Base-by-base conservation (phyloP, 805 yeast species). In the Ogataea pilisensis region DNA sequence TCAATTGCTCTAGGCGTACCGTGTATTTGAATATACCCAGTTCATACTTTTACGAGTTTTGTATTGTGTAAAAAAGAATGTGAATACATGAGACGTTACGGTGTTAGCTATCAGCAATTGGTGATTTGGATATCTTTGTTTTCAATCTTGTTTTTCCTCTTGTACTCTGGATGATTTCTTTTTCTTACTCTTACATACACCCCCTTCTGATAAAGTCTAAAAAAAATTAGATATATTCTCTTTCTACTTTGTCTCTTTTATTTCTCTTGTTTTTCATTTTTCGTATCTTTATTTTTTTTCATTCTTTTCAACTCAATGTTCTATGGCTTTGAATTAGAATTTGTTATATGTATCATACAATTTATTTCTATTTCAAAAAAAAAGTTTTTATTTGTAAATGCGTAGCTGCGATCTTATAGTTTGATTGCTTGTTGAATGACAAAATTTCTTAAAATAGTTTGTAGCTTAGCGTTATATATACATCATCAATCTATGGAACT, bases 1-100 rank as follows among this genome's bases (percentile, higher is more conserved):
- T 67, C 72, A 68, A 61, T 65, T 69, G 72, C 76, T 73, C 78
- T 73, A 73, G 79, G 78, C 78, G 77, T 72, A 67, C 76, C 78
- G 78, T 72, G 76, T 67, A 67, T 66, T 55, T 52, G 41, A 51
- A 39, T 49, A 49, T 53, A 50, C 53, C 58, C 56, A 47, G 60
- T 56, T 54, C 58, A 56, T 53, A 46, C 54, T 46, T 35, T 41
- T 37, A 34, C 38, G 27, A 39, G 37, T 35, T 43, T 38, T 31
- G 37, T 40, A 39, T 33, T 39, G 45, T 49, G 35, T 35, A 20
- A 41, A 27, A 19, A 32, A 16, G 21, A 35, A 39, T 41, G 46
- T 54, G 54, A 42, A 56, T 51, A 58, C 59, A 57, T 59, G 66
- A 61, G 78, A 72, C 78, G 78, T 73, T 73, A 72, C 70, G 76